phyloP scores from a whole-genome alignment of 768 basidiomycete genomes.

The Cystobasidiopsis lactophilus region DNA sequence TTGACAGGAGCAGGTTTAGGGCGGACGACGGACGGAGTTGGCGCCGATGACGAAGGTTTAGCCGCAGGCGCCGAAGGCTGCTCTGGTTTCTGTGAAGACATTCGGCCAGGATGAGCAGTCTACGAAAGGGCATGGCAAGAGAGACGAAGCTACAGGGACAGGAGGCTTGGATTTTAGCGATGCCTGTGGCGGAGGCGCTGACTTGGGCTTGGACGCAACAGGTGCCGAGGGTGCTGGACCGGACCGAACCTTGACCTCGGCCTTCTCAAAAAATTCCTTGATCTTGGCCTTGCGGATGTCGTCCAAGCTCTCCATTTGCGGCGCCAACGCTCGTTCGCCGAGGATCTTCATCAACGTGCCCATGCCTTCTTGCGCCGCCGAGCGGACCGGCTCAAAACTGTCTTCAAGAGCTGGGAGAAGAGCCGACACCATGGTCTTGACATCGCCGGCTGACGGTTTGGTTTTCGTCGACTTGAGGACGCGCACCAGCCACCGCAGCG shows the following conservation, averaged over 20 bases:
- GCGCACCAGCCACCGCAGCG: constrained; percentile 63
- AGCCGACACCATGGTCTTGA: constrained; percentile 60
- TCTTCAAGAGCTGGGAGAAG: constrained; percentile 63
- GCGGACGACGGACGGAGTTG: constrained; percentile 17
- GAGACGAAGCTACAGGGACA: constrained; percentile 5
- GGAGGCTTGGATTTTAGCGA: constrained; percentile 3
- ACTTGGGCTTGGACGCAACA: too few relatives aligned
- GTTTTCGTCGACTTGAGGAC: constrained; percentile 47
- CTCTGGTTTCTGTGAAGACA: too few relatives aligned
- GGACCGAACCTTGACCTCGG: constrained; percentile 68
- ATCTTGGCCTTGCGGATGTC: constrained; percentile 79
- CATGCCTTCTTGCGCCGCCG: constrained; percentile 67
- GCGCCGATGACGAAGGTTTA: not conserved
- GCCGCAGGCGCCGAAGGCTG: not conserved
- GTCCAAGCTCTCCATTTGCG: constrained; percentile 58
- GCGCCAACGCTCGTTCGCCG: constrained; percentile 74
- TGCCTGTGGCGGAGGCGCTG: constrained; percentile 23
- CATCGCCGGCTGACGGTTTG: constrained; percentile 48
- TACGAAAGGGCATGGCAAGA: too few relatives aligned
- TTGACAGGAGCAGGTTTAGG: constrained; percentile 9
- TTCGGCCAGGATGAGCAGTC: too few relatives aligned
- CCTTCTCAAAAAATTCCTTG: constrained; percentile 77
- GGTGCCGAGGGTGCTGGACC: constrained; percentile 23
- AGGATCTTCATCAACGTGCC: constrained; percentile 92
- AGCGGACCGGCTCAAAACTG: constrained; percentile 64